Evolutionary conservation across 495 filamentous ascomycete genomes (phyloP).

Genomic region (Xylaria flabelliformis): DNA sequence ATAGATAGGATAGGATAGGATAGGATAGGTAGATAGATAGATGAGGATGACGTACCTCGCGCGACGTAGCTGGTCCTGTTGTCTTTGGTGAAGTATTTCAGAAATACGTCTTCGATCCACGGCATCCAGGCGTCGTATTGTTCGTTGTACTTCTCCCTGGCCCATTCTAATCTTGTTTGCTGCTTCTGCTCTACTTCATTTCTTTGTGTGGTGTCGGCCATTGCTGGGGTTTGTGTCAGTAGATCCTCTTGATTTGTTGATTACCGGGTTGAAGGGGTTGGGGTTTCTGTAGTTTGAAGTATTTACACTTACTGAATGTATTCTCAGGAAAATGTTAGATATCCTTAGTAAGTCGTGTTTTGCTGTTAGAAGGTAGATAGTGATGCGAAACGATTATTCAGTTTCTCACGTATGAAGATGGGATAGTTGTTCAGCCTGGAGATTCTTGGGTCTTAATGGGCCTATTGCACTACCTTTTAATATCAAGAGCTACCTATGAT

Average conservation of each 20-base stretch:
- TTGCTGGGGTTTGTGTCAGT: constrained; percentile 2
- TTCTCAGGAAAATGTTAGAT: neutral
- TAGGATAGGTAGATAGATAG: neutral
- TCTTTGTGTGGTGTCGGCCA: neutral
- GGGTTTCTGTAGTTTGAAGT: no score
- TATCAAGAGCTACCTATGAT: constrained; percentile 12
- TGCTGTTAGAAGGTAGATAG: neutral
- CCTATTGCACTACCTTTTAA: neutral
- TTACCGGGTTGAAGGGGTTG: neutral
- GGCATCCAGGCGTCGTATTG: constrained; percentile 77
- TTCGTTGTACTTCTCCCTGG: constrained; percentile 63
- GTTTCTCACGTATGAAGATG: neutral
- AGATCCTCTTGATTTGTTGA: neutral
- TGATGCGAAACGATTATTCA: neutral
- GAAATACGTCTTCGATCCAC: constrained; percentile 75
- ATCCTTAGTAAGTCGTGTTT: neutral
- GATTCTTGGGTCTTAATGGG: neutral
- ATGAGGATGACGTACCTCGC: constrained; percentile 51
- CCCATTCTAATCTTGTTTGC: constrained; percentile 55
- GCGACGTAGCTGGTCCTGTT: constrained; percentile 73
- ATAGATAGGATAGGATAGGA: neutral
- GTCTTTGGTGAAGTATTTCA: constrained; percentile 73
- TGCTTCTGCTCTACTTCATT: constrained; percentile 5
- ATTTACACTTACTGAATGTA: neutral
- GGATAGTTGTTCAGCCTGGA: neutral